Percentiles rank a stretch among this genome's conserved stretches.
Evolutionary conservation across 208 protist genomes (phyloP).

Genomic region (Trypanosoma vivax): DNA sequence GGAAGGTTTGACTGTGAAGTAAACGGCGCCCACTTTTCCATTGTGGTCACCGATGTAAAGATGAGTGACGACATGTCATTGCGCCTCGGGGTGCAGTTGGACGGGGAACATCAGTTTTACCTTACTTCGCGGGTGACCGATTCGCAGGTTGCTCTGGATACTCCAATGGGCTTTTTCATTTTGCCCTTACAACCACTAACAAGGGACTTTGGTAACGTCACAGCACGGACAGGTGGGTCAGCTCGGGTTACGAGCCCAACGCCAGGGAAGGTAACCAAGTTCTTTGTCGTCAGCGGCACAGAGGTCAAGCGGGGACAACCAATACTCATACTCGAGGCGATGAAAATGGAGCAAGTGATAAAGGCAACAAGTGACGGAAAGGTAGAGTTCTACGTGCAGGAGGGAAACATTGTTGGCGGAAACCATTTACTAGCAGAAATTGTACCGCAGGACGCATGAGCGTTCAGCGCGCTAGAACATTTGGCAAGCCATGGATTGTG

Average conservation of each 20-base stretch:
- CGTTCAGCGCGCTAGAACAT: background rate
- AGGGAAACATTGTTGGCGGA: slow-evolving; percentile 31
- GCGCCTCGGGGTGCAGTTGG: slow-evolving; percentile 25
- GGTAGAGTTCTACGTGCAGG: slow-evolving; percentile 36
- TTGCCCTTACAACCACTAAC: slow-evolving; percentile 17
- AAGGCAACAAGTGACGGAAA: slow-evolving; percentile 41
- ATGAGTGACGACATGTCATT: background rate
- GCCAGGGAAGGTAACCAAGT: slow-evolving; percentile 88
- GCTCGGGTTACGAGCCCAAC: slow-evolving; percentile 84
- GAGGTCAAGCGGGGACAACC: slow-evolving; percentile 75
- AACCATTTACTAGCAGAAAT: slow-evolving; percentile 29
- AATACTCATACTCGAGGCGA: slow-evolving; percentile 91
- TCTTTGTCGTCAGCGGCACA: slow-evolving; percentile 74
- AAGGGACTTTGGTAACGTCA: slow-evolving; percentile 30
- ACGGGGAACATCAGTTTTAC: slow-evolving; percentile 21
- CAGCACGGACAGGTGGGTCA: slow-evolving; percentile 65
- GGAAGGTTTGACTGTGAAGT: slow-evolving; percentile 9
- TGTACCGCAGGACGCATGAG: background rate
- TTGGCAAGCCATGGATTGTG: no score
- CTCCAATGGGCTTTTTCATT: slow-evolving; percentile 16
- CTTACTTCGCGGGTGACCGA: slow-evolving; percentile 15
- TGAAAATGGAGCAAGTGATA: slow-evolving; percentile 94
- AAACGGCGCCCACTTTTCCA: background rate
- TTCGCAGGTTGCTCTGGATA: slow-evolving; percentile 14
- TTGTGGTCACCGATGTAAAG: slow-evolving; percentile 2